These are phyloP conservation scores for Malus fusca DNA, from an alignment of 306 rosid genomes.

Conservation along the genomic window DNA sequence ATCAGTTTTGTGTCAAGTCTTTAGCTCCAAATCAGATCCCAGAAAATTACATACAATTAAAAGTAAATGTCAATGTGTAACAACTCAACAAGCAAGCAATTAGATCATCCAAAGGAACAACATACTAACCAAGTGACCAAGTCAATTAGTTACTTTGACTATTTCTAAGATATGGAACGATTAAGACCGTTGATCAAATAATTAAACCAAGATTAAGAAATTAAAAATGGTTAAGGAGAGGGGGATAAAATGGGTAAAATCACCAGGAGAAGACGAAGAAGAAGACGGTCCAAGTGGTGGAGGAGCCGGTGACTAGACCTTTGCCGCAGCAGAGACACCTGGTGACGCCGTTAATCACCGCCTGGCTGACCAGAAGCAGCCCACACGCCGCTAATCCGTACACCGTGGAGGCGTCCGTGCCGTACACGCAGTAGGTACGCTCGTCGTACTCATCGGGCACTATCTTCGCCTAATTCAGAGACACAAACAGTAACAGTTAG, in stretches of 20 bases:
- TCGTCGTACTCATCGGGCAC: constrained; percentile 72
- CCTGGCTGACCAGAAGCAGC: constrained; percentile 58
- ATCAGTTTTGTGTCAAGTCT: no score
- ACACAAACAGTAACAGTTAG: background rate
- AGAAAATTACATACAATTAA: background rate
- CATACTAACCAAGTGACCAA: background rate
- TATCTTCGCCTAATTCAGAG: constrained; percentile 46
- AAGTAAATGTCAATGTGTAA: background rate
- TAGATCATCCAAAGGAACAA: background rate
- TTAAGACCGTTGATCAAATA: background rate
- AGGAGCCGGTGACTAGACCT: constrained; percentile 61
- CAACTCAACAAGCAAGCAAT: background rate
- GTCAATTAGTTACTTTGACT: background rate
- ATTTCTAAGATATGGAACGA: background rate
- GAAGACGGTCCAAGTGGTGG: constrained; percentile 56
- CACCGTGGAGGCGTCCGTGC: constrained; percentile 78
- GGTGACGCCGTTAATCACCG: constrained; percentile 60
- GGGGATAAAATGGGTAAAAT: background rate
- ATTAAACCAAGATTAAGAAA: background rate
- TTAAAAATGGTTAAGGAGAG: background rate
- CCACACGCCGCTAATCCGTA: constrained; percentile 74
- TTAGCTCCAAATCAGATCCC: background rate
- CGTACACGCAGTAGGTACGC: constrained; percentile 53
- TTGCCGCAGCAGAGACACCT: constrained; percentile 89
- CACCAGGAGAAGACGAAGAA: constrained; percentile 81